Percentiles rank a stretch among this genome's conserved stretches.
Evolutionary conservation across 305 asterid genomes (phyloP).

Genomic region (Withania somnifera): DNA sequence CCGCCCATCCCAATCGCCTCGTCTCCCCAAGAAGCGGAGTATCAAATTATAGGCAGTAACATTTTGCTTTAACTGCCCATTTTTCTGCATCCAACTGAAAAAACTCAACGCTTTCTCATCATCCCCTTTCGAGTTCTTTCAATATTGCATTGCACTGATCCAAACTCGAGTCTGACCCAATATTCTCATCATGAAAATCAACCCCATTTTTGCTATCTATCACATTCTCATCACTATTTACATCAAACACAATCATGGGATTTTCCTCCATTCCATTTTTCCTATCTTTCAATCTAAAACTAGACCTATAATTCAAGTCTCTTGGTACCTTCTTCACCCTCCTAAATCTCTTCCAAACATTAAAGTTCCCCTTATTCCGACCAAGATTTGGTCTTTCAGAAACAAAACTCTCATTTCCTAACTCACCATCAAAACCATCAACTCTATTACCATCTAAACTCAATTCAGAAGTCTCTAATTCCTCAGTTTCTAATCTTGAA

Average conservation of each 20-base stretch:
- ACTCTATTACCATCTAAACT: conserved; percentile 11
- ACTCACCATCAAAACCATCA: conserved; percentile 12
- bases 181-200: conserved; percentile 16
- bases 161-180: conserved; percentile 27
- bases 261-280: conserved; percentile 15
- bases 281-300: conserved; percentile 8
- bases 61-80: conserved; percentile 60
- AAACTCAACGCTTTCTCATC: conserved; percentile 40
- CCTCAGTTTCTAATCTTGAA: conserved; percentile 41
- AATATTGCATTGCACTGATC: conserved; percentile 44
- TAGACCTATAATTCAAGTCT: conserved; percentile 15
- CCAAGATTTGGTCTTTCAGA: conserved; percentile 12
- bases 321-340: conserved; percentile 20
- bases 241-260: conserved; percentile 1
- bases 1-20: conserved; percentile 59
- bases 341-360: conserved; percentile 41
- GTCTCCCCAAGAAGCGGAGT: conserved; percentile 65
- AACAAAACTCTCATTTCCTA: conserved; percentile 24
- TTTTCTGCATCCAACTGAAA: conserved; percentile 66
- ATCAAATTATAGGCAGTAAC: conserved; percentile 49
- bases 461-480: conserved; percentile 18
- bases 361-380: conserved; percentile 23
- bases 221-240: conserved; percentile 1
- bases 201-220: conserved; percentile 14
- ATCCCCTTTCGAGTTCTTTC: conserved; percentile 44